phyloP scores from a whole-genome alignment of 139 green algal genomes.

The Medakamo hakoo region DNA sequence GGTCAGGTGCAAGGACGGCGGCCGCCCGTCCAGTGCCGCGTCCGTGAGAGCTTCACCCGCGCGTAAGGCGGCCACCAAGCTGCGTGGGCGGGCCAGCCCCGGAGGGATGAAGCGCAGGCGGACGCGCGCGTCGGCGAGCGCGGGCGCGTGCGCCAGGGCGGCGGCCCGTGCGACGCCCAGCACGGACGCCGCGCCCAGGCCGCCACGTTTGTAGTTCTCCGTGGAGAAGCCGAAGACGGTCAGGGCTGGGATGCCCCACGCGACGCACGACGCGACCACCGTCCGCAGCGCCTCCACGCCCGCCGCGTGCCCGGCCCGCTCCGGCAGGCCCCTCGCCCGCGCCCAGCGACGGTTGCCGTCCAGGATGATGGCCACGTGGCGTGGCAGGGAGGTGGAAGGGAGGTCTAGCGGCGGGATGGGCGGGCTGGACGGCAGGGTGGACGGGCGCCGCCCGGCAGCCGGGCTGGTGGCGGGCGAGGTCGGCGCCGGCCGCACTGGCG shows the following conservation, averaged over 20 bases:
- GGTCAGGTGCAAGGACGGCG: conserved; percentile 20
- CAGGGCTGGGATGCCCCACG: conserved; percentile 26
- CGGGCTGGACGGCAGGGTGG: too few species aligned
- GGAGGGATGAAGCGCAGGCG: background rate
- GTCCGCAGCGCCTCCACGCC: conserved; percentile 29
- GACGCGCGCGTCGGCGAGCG: background rate
- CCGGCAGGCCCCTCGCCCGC: conserved; percentile 2
- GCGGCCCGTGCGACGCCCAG: background rate
- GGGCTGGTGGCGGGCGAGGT: too few species aligned
- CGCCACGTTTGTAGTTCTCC: background rate
- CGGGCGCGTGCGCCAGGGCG: background rate
- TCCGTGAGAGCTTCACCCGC: too few species aligned
- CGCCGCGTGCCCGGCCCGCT: conserved; percentile 19
- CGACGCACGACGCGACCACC: conserved; percentile 16
- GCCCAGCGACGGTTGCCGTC: conserved; percentile 59
- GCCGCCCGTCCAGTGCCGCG: too few species aligned
- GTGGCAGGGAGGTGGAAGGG: background rate
- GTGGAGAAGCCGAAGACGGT: conserved; percentile 18
- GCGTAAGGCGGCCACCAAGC: too few species aligned
- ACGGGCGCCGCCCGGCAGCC: too few species aligned
- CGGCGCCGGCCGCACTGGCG: too few species aligned
- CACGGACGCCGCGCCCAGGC: background rate
- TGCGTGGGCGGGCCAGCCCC: too few species aligned
- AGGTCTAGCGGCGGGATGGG: background rate
- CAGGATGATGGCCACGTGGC: conserved; percentile 52